Evolutionary conservation across 345 rosid genomes (phyloP).

Genomic region (Anacardium occidentale): DNA sequence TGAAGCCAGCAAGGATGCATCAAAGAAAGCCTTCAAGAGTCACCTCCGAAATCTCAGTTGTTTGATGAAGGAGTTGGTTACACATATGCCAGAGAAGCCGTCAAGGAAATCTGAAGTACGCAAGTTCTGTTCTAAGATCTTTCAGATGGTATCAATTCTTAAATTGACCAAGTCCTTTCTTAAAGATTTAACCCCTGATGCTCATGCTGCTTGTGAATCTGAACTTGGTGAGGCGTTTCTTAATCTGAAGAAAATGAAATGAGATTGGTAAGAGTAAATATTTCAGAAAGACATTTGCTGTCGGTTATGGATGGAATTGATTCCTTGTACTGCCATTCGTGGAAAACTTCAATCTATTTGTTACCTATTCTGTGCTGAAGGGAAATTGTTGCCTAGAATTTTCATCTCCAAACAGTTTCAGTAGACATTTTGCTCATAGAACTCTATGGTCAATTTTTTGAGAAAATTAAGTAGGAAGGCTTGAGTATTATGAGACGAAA

Average conservation of each 20-base stretch:
- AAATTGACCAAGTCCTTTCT: constrained; percentile 58
- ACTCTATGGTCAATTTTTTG: background rate
- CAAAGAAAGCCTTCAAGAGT: constrained; percentile 52
- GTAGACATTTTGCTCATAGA: background rate
- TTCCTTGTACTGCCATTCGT: background rate
- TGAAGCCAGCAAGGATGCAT: constrained; percentile 38
- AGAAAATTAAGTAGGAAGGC: background rate
- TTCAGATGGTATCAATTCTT: constrained; percentile 49
- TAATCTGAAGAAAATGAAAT: constrained; percentile 46
- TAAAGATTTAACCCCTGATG: constrained; percentile 48
- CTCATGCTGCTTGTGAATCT: constrained; percentile 64
- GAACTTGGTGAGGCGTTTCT: constrained; percentile 56
- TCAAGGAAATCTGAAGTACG: constrained; percentile 62
- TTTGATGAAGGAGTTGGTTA: constrained; percentile 54
- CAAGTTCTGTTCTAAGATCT: constrained; percentile 63
- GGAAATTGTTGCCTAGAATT: background rate
- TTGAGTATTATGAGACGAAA: background rate
- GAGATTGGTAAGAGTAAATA: background rate
- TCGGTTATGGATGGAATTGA: too few species aligned
- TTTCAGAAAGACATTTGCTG: background rate
- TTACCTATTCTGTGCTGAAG: background rate
- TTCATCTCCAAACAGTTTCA: background rate
- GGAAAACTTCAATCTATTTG: background rate
- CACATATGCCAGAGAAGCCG: constrained; percentile 68
- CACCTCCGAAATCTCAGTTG: constrained; percentile 48